phyloP scores from a whole-genome alignment of 108 stramenopile species.

The Cyclotella cryptica region DNA sequence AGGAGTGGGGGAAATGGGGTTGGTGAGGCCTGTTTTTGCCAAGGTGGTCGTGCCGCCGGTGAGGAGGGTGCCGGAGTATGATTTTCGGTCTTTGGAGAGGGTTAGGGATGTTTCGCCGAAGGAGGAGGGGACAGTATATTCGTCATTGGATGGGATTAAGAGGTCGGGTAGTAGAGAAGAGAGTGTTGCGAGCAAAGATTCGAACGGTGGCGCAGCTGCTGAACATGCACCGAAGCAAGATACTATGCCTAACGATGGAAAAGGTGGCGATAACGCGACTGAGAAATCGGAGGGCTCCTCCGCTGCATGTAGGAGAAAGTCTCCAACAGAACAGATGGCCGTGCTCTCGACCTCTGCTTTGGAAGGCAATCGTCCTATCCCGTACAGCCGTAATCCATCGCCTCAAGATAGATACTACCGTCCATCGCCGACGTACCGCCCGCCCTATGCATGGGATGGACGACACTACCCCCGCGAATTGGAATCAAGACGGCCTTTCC shows the following conservation, averaged over 20 bases:
- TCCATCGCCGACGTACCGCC: constrained; percentile 24
- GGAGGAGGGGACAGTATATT: background rate
- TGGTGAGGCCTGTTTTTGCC: constrained; percentile 1
- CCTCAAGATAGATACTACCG: constrained; percentile 15
- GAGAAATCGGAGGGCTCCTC: background rate
- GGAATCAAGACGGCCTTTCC: too few species aligned
- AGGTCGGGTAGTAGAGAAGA: background rate
- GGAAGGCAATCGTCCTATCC: background rate
- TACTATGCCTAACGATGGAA: background rate
- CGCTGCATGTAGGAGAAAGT: background rate
- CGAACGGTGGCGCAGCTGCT: background rate
- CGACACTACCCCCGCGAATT: background rate
- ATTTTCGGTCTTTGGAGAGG: constrained; percentile 41
- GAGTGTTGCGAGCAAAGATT: too few species aligned
- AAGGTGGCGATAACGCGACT: background rate
- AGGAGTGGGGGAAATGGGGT: background rate
- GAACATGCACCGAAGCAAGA: background rate
- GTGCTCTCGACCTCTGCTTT: background rate
- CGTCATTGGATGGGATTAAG: background rate
- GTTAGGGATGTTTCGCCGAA: background rate
- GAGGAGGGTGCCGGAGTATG: constrained; percentile 17
- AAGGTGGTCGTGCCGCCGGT: background rate
- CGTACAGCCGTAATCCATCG: background rate
- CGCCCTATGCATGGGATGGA: background rate
- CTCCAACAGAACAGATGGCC: background rate